These are phyloP conservation scores for Pseudozyma thailandica DNA, from an alignment of 1,284 basidiomycete genomes.

Conservation along the genomic window DNA sequence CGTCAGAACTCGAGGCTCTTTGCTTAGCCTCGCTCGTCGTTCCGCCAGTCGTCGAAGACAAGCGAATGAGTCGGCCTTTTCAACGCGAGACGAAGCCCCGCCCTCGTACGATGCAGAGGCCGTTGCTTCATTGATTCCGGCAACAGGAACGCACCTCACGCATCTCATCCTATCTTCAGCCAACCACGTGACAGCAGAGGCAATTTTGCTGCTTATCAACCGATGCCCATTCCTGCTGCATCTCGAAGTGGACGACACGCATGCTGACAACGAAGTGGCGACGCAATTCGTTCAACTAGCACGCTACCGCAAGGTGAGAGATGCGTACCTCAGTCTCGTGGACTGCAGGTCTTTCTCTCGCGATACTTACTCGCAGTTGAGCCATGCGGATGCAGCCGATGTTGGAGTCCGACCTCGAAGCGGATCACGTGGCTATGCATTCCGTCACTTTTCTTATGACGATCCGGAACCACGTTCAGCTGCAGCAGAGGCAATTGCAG, in stretches of 20 bases:
- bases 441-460: constrained; percentile 41
- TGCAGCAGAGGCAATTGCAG: not conserved
- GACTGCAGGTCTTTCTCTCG: constrained; percentile 53
- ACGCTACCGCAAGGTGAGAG: constrained; percentile 35
- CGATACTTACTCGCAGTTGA: constrained; percentile 35
- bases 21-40: constrained; percentile 25
- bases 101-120: constrained; percentile 33
- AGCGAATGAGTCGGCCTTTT: constrained; percentile 11
- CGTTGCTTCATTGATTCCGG: constrained; percentile 38
- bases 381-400: constrained; percentile 15
- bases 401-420: constrained; percentile 34
- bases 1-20: constrained; percentile 21
- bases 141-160: constrained; percentile 76
- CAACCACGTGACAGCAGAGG: constrained; percentile 27
- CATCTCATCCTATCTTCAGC: constrained; percentile 76
- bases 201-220: constrained; percentile 45
- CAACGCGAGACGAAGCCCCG: constrained; percentile 10
- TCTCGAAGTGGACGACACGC: constrained; percentile 57
- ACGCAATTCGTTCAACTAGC: constrained; percentile 49
- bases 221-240: constrained; percentile 49
- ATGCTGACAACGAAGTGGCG: constrained; percentile 43
- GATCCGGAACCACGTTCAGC: constrained; percentile 24
- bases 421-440: constrained; percentile 35
- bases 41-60: constrained; percentile 40
- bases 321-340: constrained; percentile 50